These are phyloP conservation scores for Glycine latifolia DNA, from an alignment of 306 rosid genomes.

Conservation along the genomic window DNA sequence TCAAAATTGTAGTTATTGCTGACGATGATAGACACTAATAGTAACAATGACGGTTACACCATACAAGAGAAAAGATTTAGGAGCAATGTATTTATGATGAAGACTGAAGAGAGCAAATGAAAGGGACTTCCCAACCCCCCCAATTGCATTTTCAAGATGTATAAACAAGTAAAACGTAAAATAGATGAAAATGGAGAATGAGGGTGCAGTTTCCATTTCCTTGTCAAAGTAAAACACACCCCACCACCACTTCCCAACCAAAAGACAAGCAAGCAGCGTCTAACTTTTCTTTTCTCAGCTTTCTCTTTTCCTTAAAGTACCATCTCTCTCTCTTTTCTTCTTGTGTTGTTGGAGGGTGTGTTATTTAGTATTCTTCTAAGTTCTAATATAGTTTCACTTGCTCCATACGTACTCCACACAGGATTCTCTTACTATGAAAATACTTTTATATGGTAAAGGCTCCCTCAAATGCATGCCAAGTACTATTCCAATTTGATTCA, in stretches of 20 bases:
- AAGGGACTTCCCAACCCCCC: constrained; percentile 60
- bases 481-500: constrained; percentile 38
- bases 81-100: constrained; percentile 36
- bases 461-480: constrained; percentile 25
- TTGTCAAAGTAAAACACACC: constrained; percentile 55
- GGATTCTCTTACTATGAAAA: constrained; percentile 42
- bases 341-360: constrained; percentile 52
- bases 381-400: constrained; percentile 57
- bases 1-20: constrained; percentile 50
- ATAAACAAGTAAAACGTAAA: constrained; percentile 40
- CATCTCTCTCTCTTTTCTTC: constrained; percentile 42
- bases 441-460: constrained; percentile 37
- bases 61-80: constrained; percentile 38
- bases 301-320: constrained; percentile 81
- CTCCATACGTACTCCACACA: constrained; percentile 54
- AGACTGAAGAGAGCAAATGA: constrained; percentile 48
- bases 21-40: constrained; percentile 40
- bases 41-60: constrained; percentile 45
- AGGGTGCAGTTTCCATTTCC: constrained; percentile 65
- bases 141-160: constrained; percentile 24
- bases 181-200: constrained; percentile 20
- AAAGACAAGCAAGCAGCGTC: constrained; percentile 55
- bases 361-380: constrained; percentile 47
- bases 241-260: constrained; percentile 48
- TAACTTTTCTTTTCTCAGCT: constrained; percentile 56